Conservation (phyloP, 768 basidiomycete genomes). For the Chlorophyllum brunneum region DNA sequence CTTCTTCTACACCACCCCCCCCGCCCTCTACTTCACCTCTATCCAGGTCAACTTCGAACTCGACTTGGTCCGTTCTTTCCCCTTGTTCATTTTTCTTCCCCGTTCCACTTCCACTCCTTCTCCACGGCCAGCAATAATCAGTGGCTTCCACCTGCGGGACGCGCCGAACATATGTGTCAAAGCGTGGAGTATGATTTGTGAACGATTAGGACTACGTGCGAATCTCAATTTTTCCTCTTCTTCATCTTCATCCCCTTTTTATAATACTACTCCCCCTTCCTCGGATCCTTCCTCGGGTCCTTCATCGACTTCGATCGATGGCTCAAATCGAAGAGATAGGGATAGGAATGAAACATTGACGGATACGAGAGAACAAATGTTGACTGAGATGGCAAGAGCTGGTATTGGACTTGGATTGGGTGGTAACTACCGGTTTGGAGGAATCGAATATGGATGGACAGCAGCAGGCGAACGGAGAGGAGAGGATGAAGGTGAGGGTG, state of each 20-base stretch:
- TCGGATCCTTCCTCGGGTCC: slow-evolving; percentile 2
- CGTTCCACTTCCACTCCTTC: slow-evolving; percentile 13
- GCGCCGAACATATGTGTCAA: slow-evolving; percentile 53
- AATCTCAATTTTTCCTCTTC: no score
- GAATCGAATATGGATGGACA: background rate
- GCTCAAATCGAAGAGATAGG: no score
- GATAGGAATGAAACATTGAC: slow-evolving; percentile 18
- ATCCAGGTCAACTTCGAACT: slow-evolving; percentile 16
- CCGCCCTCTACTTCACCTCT: slow-evolving; percentile 24
- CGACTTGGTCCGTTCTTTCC: slow-evolving; percentile 13
- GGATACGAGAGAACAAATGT: slow-evolving; percentile 66
- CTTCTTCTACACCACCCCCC: slow-evolving; percentile 35
- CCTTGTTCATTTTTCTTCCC: slow-evolving; percentile 38
- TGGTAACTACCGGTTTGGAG: slow-evolving; percentile 9
- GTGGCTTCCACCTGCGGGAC: slow-evolving; percentile 27
- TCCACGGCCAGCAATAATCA: slow-evolving; percentile 35
- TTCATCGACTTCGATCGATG: background rate
- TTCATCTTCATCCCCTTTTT: slow-evolving; percentile 20
- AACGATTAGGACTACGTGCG: slow-evolving; percentile 55
- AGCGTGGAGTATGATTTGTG: slow-evolving; percentile 66
- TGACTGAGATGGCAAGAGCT: slow-evolving; percentile 79
- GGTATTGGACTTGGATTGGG: slow-evolving; percentile 60
- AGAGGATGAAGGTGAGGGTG: background rate
- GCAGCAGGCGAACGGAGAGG: slow-evolving; percentile 2
- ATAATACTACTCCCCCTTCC: slow-evolving; percentile 1